Conservation (phyloP, 2,329 filamentous ascomycete genomes). For the Cephalotrichum gorgonifer region DNA sequence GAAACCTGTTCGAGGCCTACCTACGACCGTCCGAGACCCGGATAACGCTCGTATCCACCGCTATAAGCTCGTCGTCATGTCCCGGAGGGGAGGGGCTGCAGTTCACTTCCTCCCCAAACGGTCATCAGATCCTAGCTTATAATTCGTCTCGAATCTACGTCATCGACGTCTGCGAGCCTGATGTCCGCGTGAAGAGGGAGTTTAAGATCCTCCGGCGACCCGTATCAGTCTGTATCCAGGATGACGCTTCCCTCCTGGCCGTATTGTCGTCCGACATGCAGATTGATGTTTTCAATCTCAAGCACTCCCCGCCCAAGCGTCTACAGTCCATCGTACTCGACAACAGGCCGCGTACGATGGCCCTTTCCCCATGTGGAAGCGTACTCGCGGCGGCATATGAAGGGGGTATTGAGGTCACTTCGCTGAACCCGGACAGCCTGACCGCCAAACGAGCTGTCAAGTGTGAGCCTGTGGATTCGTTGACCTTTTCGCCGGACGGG, state of each 20-base stretch:
- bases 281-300: conserved; percentile 74
- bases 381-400: conserved; percentile 79
- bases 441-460: conserved; percentile 68
- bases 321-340: conserved; percentile 69
- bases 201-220: conserved; percentile 71
- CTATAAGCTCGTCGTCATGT: conserved; percentile 72
- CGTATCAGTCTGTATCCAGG: conserved; percentile 65
- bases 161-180: conserved; percentile 52
- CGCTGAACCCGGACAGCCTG: conserved; percentile 53
- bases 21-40: conserved; percentile 59
- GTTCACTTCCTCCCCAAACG: conserved; percentile 68
- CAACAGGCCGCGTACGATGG: conserved; percentile 67
- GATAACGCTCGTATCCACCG: conserved; percentile 73
- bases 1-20: conserved; percentile 69
- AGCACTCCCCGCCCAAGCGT: conserved; percentile 52
- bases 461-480: conserved; percentile 62
- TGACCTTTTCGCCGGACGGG: conserved; percentile 69
- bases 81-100: conserved; percentile 80
- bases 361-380: conserved; percentile 69
- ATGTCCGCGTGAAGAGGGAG: conserved; percentile 60
- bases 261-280: conserved; percentile 75
- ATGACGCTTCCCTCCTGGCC: conserved; percentile 66
- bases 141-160: conserved; percentile 80
- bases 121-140: conserved; percentile 66
- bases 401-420: conserved; percentile 80